Conservation (phyloP, 139 green algal genomes). For the Raphidocelis subcapitata region DNA sequence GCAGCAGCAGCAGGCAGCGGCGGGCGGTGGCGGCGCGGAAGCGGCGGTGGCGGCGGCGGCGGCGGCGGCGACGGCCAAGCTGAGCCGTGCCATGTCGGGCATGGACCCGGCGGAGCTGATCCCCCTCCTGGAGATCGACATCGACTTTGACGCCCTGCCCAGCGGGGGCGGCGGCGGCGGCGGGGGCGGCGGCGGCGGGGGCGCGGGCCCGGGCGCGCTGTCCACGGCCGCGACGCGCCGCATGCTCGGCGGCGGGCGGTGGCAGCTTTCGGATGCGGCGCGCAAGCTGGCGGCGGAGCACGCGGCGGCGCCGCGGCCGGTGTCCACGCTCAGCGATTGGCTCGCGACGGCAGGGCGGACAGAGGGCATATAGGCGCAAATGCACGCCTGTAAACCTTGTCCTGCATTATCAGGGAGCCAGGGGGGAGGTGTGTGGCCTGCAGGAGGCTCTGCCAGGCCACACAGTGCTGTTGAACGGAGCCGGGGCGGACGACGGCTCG, state of each 20-base stretch:
- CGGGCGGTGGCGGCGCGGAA: background rate
- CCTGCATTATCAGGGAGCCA: too few relatives aligned
- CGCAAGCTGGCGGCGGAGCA: constrained; percentile 1
- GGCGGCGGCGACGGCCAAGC: background rate
- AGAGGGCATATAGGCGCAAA: background rate
- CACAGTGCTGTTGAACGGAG: too few relatives aligned
- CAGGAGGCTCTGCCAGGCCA: too few relatives aligned
- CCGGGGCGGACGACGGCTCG: too few relatives aligned
- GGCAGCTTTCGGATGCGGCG: constrained; percentile 16
- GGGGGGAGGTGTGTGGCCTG: too few relatives aligned
- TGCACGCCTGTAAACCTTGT: too few relatives aligned
- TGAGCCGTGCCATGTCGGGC: too few relatives aligned
- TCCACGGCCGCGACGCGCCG: constrained; percentile 1
- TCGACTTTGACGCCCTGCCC: constrained; percentile 12
- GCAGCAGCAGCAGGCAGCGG: background rate
- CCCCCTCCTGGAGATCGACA: constrained; percentile 14
- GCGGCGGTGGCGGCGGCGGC: background rate
- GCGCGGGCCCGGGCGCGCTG: constrained; percentile 10
- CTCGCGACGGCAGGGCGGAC: background rate
- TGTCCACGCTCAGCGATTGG: background rate
- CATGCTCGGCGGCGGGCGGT: background rate
- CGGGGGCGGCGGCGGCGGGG: constrained; percentile 6
- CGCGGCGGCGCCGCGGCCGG: background rate
- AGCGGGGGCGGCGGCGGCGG: background rate
- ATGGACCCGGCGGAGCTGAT: constrained; percentile 21